Percentiles rank a stretch among this genome's conserved stretches.
Conservation (phyloP, 2,329 filamentous ascomycete species). For the Aspergillus fumigatus region DNA sequence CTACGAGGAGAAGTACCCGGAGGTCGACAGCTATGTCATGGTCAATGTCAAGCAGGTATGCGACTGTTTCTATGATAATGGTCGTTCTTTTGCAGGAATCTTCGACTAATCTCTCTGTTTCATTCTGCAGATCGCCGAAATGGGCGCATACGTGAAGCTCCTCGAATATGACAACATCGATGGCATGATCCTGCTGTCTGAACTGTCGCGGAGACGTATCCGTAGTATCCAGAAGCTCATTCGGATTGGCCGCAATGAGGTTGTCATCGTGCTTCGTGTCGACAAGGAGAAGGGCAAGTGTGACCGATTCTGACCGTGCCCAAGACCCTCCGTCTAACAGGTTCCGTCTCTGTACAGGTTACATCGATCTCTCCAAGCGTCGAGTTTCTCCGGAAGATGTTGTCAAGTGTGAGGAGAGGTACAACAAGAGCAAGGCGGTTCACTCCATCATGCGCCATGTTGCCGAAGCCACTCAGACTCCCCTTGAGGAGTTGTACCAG, state of each 20-base stretch:
- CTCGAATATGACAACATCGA: slow-evolving; percentile 99
- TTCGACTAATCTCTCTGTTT: slow-evolving; percentile 12
- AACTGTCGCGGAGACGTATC: slow-evolving; percentile 96
- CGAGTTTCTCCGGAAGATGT: slow-evolving; percentile 97
- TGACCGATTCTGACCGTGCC: background rate
- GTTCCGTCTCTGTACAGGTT: slow-evolving; percentile 50
- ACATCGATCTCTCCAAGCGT: slow-evolving; percentile 98
- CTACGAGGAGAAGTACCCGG: slow-evolving; percentile 95
- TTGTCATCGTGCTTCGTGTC: slow-evolving; percentile 95
- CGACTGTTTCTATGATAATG: background rate
- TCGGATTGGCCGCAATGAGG: slow-evolving; percentile 94
- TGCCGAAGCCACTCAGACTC: slow-evolving; percentile 89
- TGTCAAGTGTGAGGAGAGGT: slow-evolving; percentile 96
- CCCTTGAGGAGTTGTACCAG: slow-evolving; percentile 94
- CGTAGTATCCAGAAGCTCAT: slow-evolving; percentile 99
- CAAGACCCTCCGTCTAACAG: slow-evolving; percentile 10
- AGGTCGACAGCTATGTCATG: slow-evolving; percentile 99
- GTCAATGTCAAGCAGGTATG: slow-evolving; percentile 96
- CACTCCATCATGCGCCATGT: slow-evolving; percentile 99
- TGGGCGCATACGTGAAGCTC: slow-evolving; percentile 99
- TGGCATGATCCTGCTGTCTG: slow-evolving; percentile 98
- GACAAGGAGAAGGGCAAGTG: slow-evolving; percentile 92
- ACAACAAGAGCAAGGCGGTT: slow-evolving; percentile 99
- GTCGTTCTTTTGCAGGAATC: background rate
- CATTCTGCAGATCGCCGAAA: slow-evolving; percentile 78